A percentile compares a stretch with the other conserved stretches of the same genome.
Evolutionary conservation across 2,329 filamentous ascomycete genomes (phyloP).

Genomic region (Metarhizium album): DNA sequence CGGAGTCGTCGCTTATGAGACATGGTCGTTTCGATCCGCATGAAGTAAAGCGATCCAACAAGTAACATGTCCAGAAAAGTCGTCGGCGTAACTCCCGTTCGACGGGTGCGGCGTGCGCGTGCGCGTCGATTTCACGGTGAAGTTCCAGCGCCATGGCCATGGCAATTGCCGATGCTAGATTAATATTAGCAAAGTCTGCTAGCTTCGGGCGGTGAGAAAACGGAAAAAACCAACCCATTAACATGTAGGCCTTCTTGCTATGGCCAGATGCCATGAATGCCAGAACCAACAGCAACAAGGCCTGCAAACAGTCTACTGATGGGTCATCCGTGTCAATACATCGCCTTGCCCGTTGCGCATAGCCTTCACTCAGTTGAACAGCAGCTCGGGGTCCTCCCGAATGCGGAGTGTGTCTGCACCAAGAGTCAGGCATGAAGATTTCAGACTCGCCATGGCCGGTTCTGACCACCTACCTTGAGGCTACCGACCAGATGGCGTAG

Average conservation of each 20-base stretch:
- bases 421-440: neutral
- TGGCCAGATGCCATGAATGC: slow-evolving; percentile 68
- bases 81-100: slow-evolving; percentile 68
- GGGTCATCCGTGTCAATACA: slow-evolving; percentile 73
- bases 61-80: slow-evolving; percentile 83
- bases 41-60: slow-evolving; percentile 74
- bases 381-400: slow-evolving; percentile 57
- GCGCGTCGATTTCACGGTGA: slow-evolving; percentile 61
- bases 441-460: slow-evolving; percentile 1
- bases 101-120: slow-evolving; percentile 48
- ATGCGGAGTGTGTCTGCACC: slow-evolving; percentile 52
- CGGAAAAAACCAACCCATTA: slow-evolving; percentile 48
- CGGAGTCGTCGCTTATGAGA: slow-evolving; percentile 67
- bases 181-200: neutral
- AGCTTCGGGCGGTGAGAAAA: neutral
- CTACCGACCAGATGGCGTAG: slow-evolving; percentile 50
- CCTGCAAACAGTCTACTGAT: slow-evolving; percentile 66
- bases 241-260: slow-evolving; percentile 80
- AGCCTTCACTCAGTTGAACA: slow-evolving; percentile 59
- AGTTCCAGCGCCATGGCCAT: slow-evolving; percentile 78
- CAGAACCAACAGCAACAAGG: slow-evolving; percentile 62
- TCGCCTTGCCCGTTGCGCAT: slow-evolving; percentile 55
- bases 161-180: slow-evolving; percentile 36
- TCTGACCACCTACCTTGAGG: slow-evolving; percentile 41
- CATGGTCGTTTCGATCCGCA: slow-evolving; percentile 75